Percentiles rank a stretch among this genome's conserved stretches.
Evolutionary conservation across 2,329 filamentous ascomycete species (phyloP).

Genomic region (Orbilia quercus): DNA sequence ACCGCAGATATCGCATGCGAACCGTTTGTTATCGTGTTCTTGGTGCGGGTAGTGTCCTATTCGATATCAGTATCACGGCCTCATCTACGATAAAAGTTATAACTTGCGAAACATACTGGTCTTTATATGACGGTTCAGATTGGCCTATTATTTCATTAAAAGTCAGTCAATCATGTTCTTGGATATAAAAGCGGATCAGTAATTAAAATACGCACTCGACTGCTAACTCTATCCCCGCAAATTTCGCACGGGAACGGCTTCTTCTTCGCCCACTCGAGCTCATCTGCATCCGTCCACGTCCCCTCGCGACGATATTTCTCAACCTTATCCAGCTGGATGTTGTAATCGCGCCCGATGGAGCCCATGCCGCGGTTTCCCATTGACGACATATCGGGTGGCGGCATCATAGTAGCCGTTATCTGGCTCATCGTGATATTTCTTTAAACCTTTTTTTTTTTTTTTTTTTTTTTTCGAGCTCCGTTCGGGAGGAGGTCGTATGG

Average conservation of each 20-base stretch:
- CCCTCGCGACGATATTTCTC: slow-evolving; percentile 59
- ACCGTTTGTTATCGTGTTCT: slow-evolving; percentile 56
- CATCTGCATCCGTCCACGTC: slow-evolving; percentile 59
- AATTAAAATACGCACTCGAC: slow-evolving; percentile 52
- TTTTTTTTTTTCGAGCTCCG: slow-evolving; percentile 12
- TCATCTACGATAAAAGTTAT: not conserved
- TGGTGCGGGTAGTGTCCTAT: slow-evolving; percentile 54
- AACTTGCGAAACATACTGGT: slow-evolving; percentile 29
- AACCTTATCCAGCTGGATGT: slow-evolving; percentile 60
- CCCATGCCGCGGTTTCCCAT: slow-evolving; percentile 54
- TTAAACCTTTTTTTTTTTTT: no score
- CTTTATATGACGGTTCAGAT: slow-evolving; percentile 54
- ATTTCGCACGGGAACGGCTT: slow-evolving; percentile 60
- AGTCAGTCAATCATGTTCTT: slow-evolving; percentile 2
- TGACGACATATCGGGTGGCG: slow-evolving; percentile 52
- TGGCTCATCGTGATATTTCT: slow-evolving; percentile 42
- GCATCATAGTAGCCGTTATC: slow-evolving; percentile 55
- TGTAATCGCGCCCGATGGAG: slow-evolving; percentile 55
- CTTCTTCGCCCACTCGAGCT: slow-evolving; percentile 59
- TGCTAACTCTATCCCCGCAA: slow-evolving; percentile 59
- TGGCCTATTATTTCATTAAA: slow-evolving; percentile 26
- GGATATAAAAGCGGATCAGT: not conserved
- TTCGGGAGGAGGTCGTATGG: not conserved
- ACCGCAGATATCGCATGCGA: slow-evolving; percentile 56
- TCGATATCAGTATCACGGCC: slow-evolving; percentile 11